phyloP scores from a whole-genome alignment of 352 stramenopile species.

The Phytophthora ohioensis region DNA sequence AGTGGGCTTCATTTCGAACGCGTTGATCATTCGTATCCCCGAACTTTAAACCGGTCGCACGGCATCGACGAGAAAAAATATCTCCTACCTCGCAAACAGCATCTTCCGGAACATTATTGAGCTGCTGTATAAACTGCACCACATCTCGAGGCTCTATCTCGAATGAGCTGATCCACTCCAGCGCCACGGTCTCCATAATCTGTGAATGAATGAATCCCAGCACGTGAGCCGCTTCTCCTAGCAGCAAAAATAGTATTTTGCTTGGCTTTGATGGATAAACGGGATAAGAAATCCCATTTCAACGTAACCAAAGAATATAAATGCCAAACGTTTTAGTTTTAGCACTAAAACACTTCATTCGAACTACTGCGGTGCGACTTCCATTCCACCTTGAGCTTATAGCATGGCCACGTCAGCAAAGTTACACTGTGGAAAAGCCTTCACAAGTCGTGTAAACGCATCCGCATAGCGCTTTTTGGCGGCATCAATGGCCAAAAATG shows the following conservation, averaged over 20 bases:
- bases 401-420: neutral
- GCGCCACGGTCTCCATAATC: slow-evolving; percentile 51
- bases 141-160: slow-evolving; percentile 47
- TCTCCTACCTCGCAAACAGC: slow-evolving; percentile 66
- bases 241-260: no score
- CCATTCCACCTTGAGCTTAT: neutral
- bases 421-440: slow-evolving; percentile 3
- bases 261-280: no score
- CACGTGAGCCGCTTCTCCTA: no score
- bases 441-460: neutral
- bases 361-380: no score
- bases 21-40: slow-evolving; percentile 11
- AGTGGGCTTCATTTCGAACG: slow-evolving; percentile 41
- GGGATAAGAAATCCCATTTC: no score
- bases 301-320: neutral
- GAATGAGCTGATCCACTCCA: slow-evolving; percentile 56
- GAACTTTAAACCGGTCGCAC: neutral
- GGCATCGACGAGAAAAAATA: slow-evolving; percentile 33
- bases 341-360: neutral
- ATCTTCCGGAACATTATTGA: slow-evolving; percentile 49
- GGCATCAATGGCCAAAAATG: neutral
- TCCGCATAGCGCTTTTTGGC: neutral
- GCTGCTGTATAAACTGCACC: slow-evolving; percentile 57
- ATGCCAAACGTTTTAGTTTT: neutral
- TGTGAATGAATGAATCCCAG: neutral